A percentile compares a stretch with the other conserved stretches of the same genome.
Conservation (phyloP, 257 asterid species). For the Prunella vulgaris region DNA sequence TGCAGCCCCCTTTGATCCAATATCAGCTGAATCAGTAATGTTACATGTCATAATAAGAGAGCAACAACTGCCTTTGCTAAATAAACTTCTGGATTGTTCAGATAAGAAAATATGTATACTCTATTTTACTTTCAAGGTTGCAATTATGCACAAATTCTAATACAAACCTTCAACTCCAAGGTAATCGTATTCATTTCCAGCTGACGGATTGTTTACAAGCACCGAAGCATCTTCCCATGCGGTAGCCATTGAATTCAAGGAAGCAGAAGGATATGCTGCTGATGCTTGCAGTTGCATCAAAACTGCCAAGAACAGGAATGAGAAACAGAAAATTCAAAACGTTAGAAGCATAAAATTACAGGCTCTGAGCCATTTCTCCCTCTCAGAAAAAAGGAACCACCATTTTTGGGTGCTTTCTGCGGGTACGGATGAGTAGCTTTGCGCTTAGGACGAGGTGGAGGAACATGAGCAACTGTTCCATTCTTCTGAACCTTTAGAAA, state of each 20-base stretch:
- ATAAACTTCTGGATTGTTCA: not conserved
- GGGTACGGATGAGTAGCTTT: constrained; percentile 98
- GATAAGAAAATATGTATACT: not conserved
- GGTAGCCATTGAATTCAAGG: constrained; percentile 49
- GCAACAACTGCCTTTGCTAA: constrained; percentile 17
- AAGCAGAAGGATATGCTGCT: constrained; percentile 47
- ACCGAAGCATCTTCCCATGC: constrained; percentile 76
- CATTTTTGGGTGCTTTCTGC: constrained; percentile 87
- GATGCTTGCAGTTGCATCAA: constrained; percentile 67
- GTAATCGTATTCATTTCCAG: constrained; percentile 56
- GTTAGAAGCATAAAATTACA: not conserved
- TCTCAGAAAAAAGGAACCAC: constrained; percentile 34
- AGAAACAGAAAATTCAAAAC: constrained; percentile 20
- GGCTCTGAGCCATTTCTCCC: not conserved
- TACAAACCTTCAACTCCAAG: constrained; percentile 62
- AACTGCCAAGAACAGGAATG: constrained; percentile 35
- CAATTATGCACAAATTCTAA: constrained; percentile 5
- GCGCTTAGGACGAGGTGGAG: constrained; percentile 99
- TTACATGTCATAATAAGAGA: constrained; percentile 37
- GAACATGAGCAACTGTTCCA: constrained; percentile 87
- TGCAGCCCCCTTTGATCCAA: constrained; percentile 60
- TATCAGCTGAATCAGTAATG: constrained; percentile 68
- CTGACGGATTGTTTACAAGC: constrained; percentile 39
- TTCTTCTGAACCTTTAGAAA: constrained; percentile 94
- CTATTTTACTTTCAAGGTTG: not conserved